Conservation (phyloP, 192 early-diverging fungal species). For the Entomortierella parvispora region DNA sequence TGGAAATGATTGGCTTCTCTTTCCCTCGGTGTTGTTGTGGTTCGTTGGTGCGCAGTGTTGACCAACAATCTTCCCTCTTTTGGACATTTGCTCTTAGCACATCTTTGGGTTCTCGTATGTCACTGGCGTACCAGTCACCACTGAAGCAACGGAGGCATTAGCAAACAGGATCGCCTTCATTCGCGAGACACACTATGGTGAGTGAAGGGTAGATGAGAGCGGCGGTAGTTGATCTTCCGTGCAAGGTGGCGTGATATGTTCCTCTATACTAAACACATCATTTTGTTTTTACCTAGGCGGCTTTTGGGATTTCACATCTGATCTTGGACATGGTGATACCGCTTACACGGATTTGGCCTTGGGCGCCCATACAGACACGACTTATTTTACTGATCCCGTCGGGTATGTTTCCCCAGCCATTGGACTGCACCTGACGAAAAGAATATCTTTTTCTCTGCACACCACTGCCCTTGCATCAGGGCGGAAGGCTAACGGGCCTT, state of each 20-base stretch:
- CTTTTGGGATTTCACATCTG: conserved; percentile 82
- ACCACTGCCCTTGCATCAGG: too few relatives aligned
- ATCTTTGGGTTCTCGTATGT: conserved; percentile 81
- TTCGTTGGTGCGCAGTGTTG: too few relatives aligned
- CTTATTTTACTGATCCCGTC: conserved; percentile 87
- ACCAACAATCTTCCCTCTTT: neutral
- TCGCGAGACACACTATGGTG: conserved; percentile 81
- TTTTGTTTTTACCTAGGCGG: conserved; percentile 36
- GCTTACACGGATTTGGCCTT: conserved; percentile 81
- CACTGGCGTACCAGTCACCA: conserved; percentile 70
- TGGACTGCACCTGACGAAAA: too few relatives aligned
- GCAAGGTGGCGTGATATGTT: neutral
- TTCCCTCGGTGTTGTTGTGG: neutral
- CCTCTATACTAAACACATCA: neutral
- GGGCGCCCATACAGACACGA: conserved; percentile 85
- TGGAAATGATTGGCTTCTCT: neutral
- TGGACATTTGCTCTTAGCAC: conserved; percentile 43
- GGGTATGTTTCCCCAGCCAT: too few relatives aligned
- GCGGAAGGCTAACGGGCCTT: too few relatives aligned
- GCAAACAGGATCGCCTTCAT: conserved; percentile 76
- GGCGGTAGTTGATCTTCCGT: neutral
- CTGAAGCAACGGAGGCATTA: conserved; percentile 71
- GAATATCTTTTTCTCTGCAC: too few relatives aligned
- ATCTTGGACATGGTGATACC: conserved; percentile 84
- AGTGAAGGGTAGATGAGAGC: neutral